These are phyloP conservation scores for Canna indica DNA, from an alignment of 176 grass and related monocot genomes.

Conservation along the genomic window DNA sequence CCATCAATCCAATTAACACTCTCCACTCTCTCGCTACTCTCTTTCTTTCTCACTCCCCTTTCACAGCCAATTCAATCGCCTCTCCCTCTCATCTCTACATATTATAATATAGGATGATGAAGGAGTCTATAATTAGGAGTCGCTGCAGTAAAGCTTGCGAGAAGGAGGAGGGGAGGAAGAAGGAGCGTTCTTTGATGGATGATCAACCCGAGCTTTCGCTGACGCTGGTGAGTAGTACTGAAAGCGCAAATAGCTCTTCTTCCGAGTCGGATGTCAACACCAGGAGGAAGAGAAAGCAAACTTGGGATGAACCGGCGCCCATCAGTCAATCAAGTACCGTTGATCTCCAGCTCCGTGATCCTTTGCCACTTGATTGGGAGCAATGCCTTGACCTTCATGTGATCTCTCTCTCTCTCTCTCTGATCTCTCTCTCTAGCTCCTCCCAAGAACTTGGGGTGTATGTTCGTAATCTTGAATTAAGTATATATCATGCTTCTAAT, in stretches of 20 bases:
- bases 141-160: too few species aligned
- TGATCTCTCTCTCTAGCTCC: not conserved
- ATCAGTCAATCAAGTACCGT: conserved; percentile 6
- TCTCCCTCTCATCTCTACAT: too few species aligned
- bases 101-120: too few species aligned
- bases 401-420: conserved; percentile 16
- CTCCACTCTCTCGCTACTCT: too few species aligned
- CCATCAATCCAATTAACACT: conserved; percentile 42
- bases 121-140: too few species aligned
- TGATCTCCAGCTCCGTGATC: conserved; percentile 69
- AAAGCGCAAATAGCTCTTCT: conserved; percentile 48
- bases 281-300: conserved; percentile 76
- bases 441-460: too few species aligned
- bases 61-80: too few species aligned
- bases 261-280: conserved; percentile 61
- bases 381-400: conserved; percentile 90
- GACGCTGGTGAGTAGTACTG: conserved; percentile 8
- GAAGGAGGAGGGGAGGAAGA: conserved; percentile 13
- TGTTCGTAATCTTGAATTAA: too few species aligned
- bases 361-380: conserved; percentile 81
- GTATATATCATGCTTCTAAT: too few species aligned
- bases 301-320: conserved; percentile 29
- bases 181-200: not conserved
- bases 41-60: too few species aligned
- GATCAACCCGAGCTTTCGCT: conserved; percentile 51